Conservation (phyloP, 2,329 filamentous ascomycete species). For the Cryphonectria parasitica region DNA sequence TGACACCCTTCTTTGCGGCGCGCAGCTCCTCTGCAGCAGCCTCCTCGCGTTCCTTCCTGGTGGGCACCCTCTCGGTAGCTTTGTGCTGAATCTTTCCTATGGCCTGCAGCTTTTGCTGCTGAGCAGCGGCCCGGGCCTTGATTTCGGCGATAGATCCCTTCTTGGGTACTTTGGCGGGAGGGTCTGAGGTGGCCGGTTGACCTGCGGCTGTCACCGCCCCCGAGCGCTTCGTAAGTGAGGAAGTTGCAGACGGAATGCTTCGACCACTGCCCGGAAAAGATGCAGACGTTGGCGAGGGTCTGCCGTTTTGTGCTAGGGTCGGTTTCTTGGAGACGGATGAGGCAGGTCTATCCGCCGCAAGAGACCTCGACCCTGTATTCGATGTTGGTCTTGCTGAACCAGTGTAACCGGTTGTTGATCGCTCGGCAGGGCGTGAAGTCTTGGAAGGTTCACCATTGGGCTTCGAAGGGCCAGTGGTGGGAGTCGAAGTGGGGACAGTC, state of each 20-base stretch:
- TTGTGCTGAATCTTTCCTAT: conserved; percentile 78
- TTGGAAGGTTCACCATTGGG: conserved; percentile 33
- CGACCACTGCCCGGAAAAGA: conserved; percentile 19
- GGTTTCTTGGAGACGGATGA: conserved; percentile 27
- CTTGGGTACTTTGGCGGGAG: conserved; percentile 57
- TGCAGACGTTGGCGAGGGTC: conserved; percentile 23
- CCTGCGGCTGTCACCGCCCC: conserved; percentile 6
- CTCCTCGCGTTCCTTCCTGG: conserved; percentile 57
- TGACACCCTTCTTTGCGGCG: conserved; percentile 30
- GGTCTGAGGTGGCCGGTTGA: conserved; percentile 40
- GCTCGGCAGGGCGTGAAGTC: conserved; percentile 33
- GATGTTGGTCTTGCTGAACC: conserved; percentile 31
- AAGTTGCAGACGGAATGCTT: background rate
- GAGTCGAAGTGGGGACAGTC: conserved; percentile 31
- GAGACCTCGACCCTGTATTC: conserved; percentile 31
- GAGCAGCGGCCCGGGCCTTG: conserved; percentile 71
- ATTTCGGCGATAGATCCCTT: conserved; percentile 77
- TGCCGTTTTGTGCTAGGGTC: conserved; percentile 16
- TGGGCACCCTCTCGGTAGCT: conserved; percentile 65
- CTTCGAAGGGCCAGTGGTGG: conserved; percentile 33
- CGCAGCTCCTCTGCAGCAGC: conserved; percentile 48
- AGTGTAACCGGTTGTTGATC: conserved; percentile 26
- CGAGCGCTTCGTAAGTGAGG: conserved; percentile 17
- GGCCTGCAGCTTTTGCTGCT: conserved; percentile 62
- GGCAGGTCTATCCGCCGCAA: conserved; percentile 29